Conservation (phyloP, 177 flowering plant species). For the Vitis hybrid region DNA sequence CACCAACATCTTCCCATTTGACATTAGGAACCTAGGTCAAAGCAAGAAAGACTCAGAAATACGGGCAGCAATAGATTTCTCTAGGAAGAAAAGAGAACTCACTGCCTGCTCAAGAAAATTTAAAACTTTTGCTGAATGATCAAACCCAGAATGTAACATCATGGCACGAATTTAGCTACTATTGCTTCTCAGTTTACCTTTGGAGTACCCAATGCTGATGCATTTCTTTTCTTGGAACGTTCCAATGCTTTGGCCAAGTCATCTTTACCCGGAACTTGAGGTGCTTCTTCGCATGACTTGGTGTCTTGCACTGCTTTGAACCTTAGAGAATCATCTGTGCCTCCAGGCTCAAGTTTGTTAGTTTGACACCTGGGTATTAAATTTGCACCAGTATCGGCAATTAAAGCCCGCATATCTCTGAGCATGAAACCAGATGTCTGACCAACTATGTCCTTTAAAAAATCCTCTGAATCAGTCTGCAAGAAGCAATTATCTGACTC, state of each 20-base stretch:
- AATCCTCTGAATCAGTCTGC: constrained; percentile 57
- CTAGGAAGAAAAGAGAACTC: neutral
- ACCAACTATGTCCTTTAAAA: constrained; percentile 66
- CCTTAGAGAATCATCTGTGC: constrained; percentile 15
- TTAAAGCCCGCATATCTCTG: constrained; percentile 69
- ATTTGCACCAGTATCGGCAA: constrained; percentile 88
- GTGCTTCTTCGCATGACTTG: constrained; percentile 16
- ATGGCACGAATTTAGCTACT: neutral
- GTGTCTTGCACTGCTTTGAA: constrained; percentile 16
- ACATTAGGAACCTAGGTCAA: constrained; percentile 77
- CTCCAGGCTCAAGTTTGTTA: constrained; percentile 22
- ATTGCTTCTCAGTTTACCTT: constrained; percentile 49
- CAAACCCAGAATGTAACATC: neutral
- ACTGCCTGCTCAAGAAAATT: neutral
- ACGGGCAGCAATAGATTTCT: neutral
- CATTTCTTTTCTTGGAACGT: constrained; percentile 84
- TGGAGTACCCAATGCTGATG: constrained; percentile 91
- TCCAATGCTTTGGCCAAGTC: constrained; percentile 67
- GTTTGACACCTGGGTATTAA: constrained; percentile 32
- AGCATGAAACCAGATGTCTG: constrained; percentile 94
- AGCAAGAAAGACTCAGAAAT: constrained; percentile 4
- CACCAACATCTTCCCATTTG: constrained; percentile 99
- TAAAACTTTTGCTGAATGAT: neutral
- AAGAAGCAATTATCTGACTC: constrained; percentile 19
- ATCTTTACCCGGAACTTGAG: constrained; percentile 44